A percentile compares a stretch with the other conserved stretches of the same genome.
Conservation (phyloP, 257 asterid genomes). For the Anisodus acutangulus region DNA sequence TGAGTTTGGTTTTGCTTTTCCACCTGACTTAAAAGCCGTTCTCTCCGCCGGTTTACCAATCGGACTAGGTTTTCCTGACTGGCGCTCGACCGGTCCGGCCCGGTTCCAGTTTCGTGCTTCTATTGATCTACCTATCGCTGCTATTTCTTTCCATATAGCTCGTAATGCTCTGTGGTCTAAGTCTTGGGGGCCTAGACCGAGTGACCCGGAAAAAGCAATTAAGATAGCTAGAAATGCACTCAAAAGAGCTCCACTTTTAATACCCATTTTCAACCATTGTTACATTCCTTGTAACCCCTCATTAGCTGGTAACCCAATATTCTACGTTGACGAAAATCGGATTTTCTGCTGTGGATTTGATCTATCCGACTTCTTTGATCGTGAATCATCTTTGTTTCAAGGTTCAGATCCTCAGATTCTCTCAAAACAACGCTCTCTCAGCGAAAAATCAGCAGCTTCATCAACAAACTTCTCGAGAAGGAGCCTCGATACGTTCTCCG, state of each 20-base stretch:
- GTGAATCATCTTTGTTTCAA: conserved; percentile 63
- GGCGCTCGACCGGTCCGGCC: conserved; percentile 79
- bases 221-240: conserved; percentile 75
- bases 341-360: conserved; percentile 92
- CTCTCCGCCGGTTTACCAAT: conserved; percentile 80
- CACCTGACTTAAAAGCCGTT: conserved; percentile 88
- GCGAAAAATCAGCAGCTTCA: conserved; percentile 55
- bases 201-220: conserved; percentile 73
- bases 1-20: conserved; percentile 81
- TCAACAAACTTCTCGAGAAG: conserved; percentile 55
- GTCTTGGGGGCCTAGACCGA: conserved; percentile 83
- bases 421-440: conserved; percentile 50
- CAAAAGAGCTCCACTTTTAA: conserved; percentile 80
- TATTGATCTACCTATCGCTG: conserved; percentile 78
- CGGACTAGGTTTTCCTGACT: conserved; percentile 90
- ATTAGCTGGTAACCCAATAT: conserved; percentile 87
- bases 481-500: conserved; percentile 55
- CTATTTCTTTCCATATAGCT: conserved; percentile 82
- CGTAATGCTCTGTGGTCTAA: conserved; percentile 85
- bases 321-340: conserved; percentile 78
- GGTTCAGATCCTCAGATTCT: conserved; percentile 40
- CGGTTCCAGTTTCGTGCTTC: conserved; percentile 85
- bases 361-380: conserved; percentile 81
- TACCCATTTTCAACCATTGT: conserved; percentile 86
- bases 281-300: conserved; percentile 85